Percentiles rank a stretch among this genome's conserved stretches.
These are phyloP conservation scores for Botrytis fabae DNA, from an alignment of 2,329 filamentous ascomycete genomes.

Conservation along the genomic window DNA sequence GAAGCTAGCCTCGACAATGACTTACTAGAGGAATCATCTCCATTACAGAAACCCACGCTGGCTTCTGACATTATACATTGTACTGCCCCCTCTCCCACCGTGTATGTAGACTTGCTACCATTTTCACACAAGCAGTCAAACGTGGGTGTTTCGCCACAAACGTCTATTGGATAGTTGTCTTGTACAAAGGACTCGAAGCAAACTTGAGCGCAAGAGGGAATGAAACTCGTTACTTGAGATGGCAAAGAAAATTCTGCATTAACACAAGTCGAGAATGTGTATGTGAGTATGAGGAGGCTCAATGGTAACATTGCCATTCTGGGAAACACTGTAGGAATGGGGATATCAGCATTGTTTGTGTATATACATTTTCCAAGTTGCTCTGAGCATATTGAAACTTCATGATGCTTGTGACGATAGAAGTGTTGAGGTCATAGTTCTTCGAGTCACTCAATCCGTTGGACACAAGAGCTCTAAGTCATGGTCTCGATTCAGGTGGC, in stretches of 20 bases:
- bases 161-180: constrained; percentile 54
- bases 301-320: constrained; percentile 41
- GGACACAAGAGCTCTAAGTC: background rate
- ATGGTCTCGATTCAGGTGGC: constrained; percentile 19
- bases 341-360: constrained; percentile 31
- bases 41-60: constrained; percentile 52
- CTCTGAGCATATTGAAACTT: background rate
- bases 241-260: constrained; percentile 32
- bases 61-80: constrained; percentile 63
- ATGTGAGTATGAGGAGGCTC: constrained; percentile 38
- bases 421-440: constrained; percentile 20
- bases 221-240: constrained; percentile 36
- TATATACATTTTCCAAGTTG: constrained; percentile 14
- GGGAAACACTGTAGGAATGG: constrained; percentile 28
- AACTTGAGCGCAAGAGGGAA: constrained; percentile 52
- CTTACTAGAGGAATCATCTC: constrained; percentile 41
- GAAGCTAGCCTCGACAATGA: background rate
- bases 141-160: constrained; percentile 53
- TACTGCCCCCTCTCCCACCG: constrained; percentile 69
- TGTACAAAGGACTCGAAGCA: constrained; percentile 65
- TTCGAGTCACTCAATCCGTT: constrained; percentile 17
- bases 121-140: constrained; percentile 65
- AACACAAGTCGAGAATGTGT: constrained; percentile 30
- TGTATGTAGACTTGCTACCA: constrained; percentile 61
- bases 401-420: constrained; percentile 11